Evolutionary conservation across 73 alveolate species (phyloP).

Genomic region (Paramecium primaurelia): DNA sequence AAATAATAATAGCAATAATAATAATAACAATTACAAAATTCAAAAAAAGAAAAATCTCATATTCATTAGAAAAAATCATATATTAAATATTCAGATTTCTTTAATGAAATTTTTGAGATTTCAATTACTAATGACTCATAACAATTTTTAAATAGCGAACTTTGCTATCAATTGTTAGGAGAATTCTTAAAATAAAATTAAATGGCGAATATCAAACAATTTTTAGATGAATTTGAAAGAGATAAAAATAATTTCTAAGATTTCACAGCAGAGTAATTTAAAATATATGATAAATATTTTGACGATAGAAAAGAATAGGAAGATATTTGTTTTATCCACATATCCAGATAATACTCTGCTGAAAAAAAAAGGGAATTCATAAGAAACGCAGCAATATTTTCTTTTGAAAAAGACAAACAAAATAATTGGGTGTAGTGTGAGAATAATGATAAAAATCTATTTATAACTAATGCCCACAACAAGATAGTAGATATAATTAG

Average conservation of each 20-base stretch:
- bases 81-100: neutral
- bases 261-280: neutral
- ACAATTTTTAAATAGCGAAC: slow-evolving; percentile 22
- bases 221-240: slow-evolving; percentile 1
- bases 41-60: neutral
- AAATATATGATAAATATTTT: slow-evolving; percentile 15
- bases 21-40: neutral
- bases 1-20: too few species aligned
- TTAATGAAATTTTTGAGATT: slow-evolving; percentile 17
- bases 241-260: slow-evolving; percentile 30
- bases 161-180: neutral
- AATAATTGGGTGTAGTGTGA: neutral
- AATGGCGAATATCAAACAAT: neutral
- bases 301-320: neutral
- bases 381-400: neutral
- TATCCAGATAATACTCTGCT: neutral
- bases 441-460: neutral
- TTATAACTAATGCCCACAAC: neutral
- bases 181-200: neutral
- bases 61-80: neutral
- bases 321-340: neutral
- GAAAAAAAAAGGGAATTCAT: neutral
- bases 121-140: neutral
- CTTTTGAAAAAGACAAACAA: neutral
- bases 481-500: neutral